A percentile compares a stretch with the other conserved stretches of the same genome.
These are phyloP conservation scores for Sporisorium scitamineum DNA, from an alignment of 1,284 basidiomycete species.

Conservation along the genomic window DNA sequence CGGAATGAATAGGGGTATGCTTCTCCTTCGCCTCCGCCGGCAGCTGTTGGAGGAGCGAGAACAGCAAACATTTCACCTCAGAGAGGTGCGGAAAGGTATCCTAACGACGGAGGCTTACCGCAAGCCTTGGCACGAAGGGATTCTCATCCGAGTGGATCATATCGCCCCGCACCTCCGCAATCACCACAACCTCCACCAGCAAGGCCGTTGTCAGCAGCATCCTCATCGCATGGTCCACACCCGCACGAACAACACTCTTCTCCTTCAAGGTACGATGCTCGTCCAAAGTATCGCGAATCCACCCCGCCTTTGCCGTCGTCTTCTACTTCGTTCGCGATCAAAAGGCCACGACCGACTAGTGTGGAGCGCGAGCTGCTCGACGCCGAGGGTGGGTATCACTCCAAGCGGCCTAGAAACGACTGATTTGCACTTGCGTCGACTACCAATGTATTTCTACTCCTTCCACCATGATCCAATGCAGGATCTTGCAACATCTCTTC, in stretches of 20 bases:
- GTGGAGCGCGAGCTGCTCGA: constrained; percentile 34
- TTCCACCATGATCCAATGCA: background rate
- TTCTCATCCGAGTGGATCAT: constrained; percentile 4
- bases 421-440: constrained; percentile 2
- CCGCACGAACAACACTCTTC: constrained; percentile 21
- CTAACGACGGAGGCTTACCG: constrained; percentile 18
- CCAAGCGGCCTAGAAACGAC: constrained; percentile 42
- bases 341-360: constrained; percentile 30
- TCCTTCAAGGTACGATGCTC: constrained; percentile 18
- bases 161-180: constrained; percentile 12
- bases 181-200: constrained; percentile 17
- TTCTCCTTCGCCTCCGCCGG: constrained; percentile 17
- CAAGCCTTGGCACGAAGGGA: constrained; percentile 9
- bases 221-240: constrained; percentile 5
- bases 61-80: background rate
- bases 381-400: constrained; percentile 18
- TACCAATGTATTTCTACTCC: constrained; percentile 20
- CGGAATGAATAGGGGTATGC: constrained; percentile 18
- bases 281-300: constrained; percentile 17
- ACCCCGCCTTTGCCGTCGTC: constrained; percentile 21
- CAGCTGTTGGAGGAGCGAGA: background rate
- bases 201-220: background rate
- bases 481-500: background rate
- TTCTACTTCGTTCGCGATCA: constrained; percentile 12
- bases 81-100: constrained; percentile 24